A percentile compares a stretch with the other conserved stretches of the same genome.
phyloP scores from a whole-genome alignment of 2,329 filamentous ascomycete genomes.

The Colletotrichum endophyticum region DNA sequence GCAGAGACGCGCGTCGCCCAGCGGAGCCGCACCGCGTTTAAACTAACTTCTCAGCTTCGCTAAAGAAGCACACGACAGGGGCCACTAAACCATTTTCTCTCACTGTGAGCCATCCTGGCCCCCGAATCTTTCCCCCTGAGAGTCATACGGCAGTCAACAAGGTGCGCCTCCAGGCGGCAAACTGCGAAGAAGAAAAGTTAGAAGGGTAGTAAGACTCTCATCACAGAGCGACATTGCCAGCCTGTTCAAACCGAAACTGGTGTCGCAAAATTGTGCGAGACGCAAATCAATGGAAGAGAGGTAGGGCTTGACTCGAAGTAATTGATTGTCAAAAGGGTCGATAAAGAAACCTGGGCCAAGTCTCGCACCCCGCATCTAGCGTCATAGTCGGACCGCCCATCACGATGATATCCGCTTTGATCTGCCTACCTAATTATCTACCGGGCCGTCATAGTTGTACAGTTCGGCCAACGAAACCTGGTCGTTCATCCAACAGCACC shows the following conservation, averaged over 20 bases:
- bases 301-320: not conserved
- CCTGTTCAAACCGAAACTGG: not conserved
- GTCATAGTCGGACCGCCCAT: not conserved
- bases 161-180: too few species aligned
- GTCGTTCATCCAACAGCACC: not conserved
- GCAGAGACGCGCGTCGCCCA: not conserved
- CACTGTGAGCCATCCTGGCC: too few species aligned
- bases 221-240: not conserved
- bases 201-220: too few species aligned
- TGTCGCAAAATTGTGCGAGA: not conserved
- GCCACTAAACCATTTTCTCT: too few species aligned
- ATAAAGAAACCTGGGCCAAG: not conserved
- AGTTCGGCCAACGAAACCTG: not conserved
- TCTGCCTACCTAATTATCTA: not conserved
- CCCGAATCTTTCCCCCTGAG: too few species aligned
- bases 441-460: not conserved
- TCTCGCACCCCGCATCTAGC: not conserved
- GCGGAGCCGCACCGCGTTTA: not conserved
- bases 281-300: not conserved
- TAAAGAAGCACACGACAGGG: too few species aligned
- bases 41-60: not conserved
- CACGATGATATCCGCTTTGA: not conserved
- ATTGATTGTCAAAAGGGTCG: not conserved
- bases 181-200: too few species aligned
- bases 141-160: too few species aligned